phyloP scores from a whole-genome alignment of 1,284 basidiomycete species.

The Ceratobasidium sp. region DNA sequence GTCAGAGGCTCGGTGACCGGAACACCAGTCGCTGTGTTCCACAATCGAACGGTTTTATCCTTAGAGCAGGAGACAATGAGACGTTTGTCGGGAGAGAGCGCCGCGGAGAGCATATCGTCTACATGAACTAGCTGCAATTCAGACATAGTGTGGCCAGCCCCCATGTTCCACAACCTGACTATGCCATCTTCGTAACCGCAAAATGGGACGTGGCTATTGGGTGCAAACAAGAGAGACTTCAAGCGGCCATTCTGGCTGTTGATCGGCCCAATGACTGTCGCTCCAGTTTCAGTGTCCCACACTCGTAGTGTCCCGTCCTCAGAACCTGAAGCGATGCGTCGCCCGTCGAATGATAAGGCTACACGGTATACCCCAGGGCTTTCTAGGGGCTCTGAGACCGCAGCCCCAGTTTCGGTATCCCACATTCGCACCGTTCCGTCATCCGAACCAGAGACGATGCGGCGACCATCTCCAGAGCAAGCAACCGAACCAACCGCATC shows the following conservation, averaged over 20 bases:
- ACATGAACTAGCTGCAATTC: neutral
- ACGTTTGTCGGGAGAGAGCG: slow-evolving; percentile 20
- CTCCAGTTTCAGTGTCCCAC: slow-evolving; percentile 15
- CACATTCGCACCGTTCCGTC: slow-evolving; percentile 4
- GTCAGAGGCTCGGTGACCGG: slow-evolving; percentile 14
- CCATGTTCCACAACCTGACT: slow-evolving; percentile 16
- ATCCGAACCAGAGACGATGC: slow-evolving; percentile 21
- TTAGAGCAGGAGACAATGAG: slow-evolving; percentile 27
- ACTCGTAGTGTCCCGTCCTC: slow-evolving; percentile 24
- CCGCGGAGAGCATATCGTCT: neutral
- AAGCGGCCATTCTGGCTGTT: neutral
- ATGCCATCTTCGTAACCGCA: slow-evolving; percentile 19
- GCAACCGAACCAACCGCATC: neutral
- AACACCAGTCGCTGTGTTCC: slow-evolving; percentile 24
- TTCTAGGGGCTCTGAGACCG: neutral
- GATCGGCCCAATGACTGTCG: neutral
- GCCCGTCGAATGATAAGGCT: slow-evolving; percentile 34
- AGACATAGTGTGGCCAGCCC: neutral
- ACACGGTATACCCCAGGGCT: neutral
- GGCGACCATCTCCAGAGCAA: slow-evolving; percentile 3
- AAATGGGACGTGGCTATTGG: slow-evolving; percentile 11
- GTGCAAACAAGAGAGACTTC: slow-evolving; percentile 1
- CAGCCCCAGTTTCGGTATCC: neutral
- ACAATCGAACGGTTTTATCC: slow-evolving; percentile 32
- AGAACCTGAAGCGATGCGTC: slow-evolving; percentile 31